Evolutionary conservation across 2,329 filamentous ascomycete species (phyloP), one percentile per base, ranked within the genome.

Genomic region (Cercospora sp.): DNA sequence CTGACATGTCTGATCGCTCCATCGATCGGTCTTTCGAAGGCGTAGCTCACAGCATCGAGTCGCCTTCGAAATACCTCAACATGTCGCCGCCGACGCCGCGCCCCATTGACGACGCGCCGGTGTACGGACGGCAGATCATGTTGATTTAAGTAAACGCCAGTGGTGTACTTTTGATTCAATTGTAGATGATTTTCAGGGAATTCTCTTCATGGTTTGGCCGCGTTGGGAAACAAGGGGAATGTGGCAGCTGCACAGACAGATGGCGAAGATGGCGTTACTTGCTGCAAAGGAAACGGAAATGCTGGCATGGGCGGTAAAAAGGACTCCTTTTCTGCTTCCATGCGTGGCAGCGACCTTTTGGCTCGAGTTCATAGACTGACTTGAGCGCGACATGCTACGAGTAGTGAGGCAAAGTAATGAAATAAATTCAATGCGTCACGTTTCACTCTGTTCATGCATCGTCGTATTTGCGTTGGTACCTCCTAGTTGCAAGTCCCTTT

Each of bases 41-140:
- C 30, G 18, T 51, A 30, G 63, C 36, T 53, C 63, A 57, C 33
- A 63, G 63, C 59, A 58, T 60, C 28, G 66, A 68, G 55, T 65
- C 61, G 57, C 65, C 67, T 53, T 67, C 67, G 13, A 48, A 53
- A 60, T 68, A 65, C 63, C 20, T 68, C 18, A 68, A 68, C 58
- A 68, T 68, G 62, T 63, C 66, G 23, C 60, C 63, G 26, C 39
- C 53, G 13, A 60, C 60, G 28, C 60, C 36, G n/a, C 66, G 60
- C 20, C 48, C 26, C 20, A 20, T 61, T 48, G 31, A 28, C 2
- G 28, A 53, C 33, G 61, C n/a, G 26, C 42, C 28, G 10, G 48
- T 55, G 62, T 58, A 64, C 48, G 28, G 48, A 7, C 10, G 51
- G 48, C 62, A 55, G 9, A 51, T 42, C n/a, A 48, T 58, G 53